Percentiles rank a stretch among this genome's conserved stretches.
Evolutionary conservation across 164 flowering plant species (phyloP).

Genomic region (Echeveria elegans): DNA sequence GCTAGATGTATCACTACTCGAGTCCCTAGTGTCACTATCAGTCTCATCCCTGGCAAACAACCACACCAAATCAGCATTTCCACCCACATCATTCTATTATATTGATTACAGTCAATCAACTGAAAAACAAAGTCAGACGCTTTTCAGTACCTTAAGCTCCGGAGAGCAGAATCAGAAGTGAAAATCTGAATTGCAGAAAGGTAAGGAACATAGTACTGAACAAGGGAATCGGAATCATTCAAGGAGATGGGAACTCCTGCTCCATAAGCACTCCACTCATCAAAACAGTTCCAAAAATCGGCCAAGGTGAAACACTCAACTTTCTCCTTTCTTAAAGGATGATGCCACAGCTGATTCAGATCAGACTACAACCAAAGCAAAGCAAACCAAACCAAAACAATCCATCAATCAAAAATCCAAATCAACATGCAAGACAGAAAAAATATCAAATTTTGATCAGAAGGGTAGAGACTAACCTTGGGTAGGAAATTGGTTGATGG

Average conservation of each 20-base stretch:
- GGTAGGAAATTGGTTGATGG: not conserved
- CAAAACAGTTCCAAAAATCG: constrained; percentile 84
- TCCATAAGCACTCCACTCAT: constrained; percentile 97
- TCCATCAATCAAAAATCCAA: not conserved
- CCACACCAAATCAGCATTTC: too few relatives aligned
- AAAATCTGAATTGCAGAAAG: constrained; percentile 91
- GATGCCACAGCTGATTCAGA: constrained; percentile 64
- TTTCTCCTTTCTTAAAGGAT: constrained; percentile 77
- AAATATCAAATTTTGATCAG: not conserved
- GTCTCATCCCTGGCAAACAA: constrained; percentile 54
- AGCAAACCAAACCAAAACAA: too few relatives aligned
- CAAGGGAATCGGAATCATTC: constrained; percentile 47
- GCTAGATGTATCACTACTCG: constrained; percentile 64
- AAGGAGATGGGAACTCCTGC: constrained; percentile 69
- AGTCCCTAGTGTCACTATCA: constrained; percentile 63
- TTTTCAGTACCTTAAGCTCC: constrained; percentile 41
- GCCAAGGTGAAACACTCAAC: constrained; percentile 70
- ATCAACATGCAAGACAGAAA: not conserved
- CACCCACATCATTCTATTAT: too few relatives aligned
- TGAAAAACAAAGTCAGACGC: not conserved
- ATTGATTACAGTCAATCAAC: too few relatives aligned
- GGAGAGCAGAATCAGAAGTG: constrained; percentile 44
- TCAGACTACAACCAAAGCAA: constrained; percentile 32
- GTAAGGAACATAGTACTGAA: constrained; percentile 93
- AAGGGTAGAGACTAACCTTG: not conserved